Evolutionary conservation across 768 basidiomycete species (phyloP), one percentile per base, ranked within the genome.

Genomic region (Polyporus arcularius): DNA sequence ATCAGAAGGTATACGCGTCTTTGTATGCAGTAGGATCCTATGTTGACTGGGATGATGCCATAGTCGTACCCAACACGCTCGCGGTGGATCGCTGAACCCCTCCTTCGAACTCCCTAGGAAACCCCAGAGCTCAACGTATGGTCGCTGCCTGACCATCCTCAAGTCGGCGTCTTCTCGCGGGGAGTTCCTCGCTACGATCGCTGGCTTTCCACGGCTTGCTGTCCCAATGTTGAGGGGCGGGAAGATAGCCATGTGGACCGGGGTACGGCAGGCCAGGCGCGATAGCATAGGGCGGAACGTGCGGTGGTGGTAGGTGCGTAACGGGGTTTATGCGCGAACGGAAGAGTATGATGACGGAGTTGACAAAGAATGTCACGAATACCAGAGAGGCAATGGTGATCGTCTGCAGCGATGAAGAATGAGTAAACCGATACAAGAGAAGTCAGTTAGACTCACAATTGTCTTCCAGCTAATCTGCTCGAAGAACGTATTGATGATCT

Each of bases 391-490:
- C 85, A 74, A 93, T 72, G 30, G 87, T 85, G 76, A 92, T 92
- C 28, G 80, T 78, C 90, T 92, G 60, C 39, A 18, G 7, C n/a
- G 43, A 28, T 16, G 10, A 1, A 52, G n/a, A 21, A 35, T 11
- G 0, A 21, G 21, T 2, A 53, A 10, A 7, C 9, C 9, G 8
- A 6, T 26, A 12, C n/a, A 3, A 16, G 2, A 32, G 15, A 10
- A n/a, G 26, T 50, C 47, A 45, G 15, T 43, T 2, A 26, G 54
- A 68, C 90, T 74, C 63, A 93, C 96, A 74, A 98, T 77, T 12
- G 95, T 95, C 78, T 96, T 97, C 94, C 95, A 98, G 72, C 90
- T 94, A 75, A 99, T 96, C 51, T 91, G 90, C 71, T 99, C 96
- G 14, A 98, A 92, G 71, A 99, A 99, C 1, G 93, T 88, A 72